These are phyloP conservation scores for Golubevia sp. DNA, from an alignment of 1,284 basidiomycete species.

Conservation along the genomic window DNA sequence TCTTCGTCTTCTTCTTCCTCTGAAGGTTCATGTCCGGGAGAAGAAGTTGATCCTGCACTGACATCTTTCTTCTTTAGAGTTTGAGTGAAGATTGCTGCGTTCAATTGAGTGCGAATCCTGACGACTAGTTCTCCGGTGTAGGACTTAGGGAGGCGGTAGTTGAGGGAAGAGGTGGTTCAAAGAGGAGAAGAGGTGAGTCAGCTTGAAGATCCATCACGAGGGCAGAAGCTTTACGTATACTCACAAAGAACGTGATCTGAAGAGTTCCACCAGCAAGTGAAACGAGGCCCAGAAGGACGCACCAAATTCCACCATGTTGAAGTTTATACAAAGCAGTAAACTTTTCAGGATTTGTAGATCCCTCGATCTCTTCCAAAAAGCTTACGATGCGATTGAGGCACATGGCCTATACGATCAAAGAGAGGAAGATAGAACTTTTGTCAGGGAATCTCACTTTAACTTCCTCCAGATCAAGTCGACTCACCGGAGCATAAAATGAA, in stretches of 20 bases:
- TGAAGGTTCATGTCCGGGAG: not conserved
- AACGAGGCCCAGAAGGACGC: no score
- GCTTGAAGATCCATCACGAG: no score
- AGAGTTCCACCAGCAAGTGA: not conserved
- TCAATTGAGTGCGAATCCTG: slow-evolving; percentile 4
- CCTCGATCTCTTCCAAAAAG: no score
- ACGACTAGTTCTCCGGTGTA: not conserved
- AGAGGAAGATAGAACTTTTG: no score
- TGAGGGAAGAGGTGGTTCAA: not conserved
- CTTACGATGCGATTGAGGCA: no score
- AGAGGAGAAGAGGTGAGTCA: slow-evolving; percentile 4
- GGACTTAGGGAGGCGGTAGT: slow-evolving; percentile 4
- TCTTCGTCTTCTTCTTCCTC: slow-evolving; percentile 5
- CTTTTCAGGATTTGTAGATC: no score
- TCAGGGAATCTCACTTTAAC: no score
- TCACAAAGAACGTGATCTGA: slow-evolving; percentile 3
- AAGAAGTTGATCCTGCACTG: not conserved
- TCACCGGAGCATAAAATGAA: no score
- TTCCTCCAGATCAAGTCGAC: no score
- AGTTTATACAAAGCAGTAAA: no score
- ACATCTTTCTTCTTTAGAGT: slow-evolving; percentile 7
- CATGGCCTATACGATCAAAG: no score
- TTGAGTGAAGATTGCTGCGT: not conserved
- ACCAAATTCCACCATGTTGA: no score
- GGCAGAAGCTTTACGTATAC: not conserved